Base-by-base conservation (phyloP, 2,329 filamentous ascomycete genomes). In the Cladosporium sp. region DNA sequence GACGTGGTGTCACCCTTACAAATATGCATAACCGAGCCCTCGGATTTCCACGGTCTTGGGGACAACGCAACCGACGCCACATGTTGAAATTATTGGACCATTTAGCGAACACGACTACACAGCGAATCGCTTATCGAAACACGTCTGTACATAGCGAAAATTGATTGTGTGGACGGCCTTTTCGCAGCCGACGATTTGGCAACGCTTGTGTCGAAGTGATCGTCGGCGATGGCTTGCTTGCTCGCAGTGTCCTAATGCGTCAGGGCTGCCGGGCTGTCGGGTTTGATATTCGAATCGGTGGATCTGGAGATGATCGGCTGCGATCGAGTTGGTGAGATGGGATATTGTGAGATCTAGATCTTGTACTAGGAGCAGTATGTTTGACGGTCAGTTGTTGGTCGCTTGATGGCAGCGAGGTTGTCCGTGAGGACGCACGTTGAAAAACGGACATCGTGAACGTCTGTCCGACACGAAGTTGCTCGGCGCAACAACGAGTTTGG, bases 11-110 rank as follows among this genome's bases (percentile, higher is more conserved):
- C 59, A 52, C 59, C n/a, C 41, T 51, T 32, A 51, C 30, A 36
- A 44, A 49, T 52, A 52, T 62, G 59, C 38, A 26, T 51, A 51
- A 49, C 55, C 55, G 32, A 41, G n/a, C 6, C 6, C 34, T 58
- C 55, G 55, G 55, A 58, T 58, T 58, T 58, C 11, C 55, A 14
- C 55, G 55, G 55, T 34, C n/a, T 21, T 28, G 55, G 34, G n/a
- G 34, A 36, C 11, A 30, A 58, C 55, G 21, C 21, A 34, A 14
- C 55, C n/a, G 55, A 41, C 52, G 52, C 52, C 52, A 36, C 55
- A 32, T 8, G 3, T 47, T 0, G 1, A 12, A 47, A 21, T 3
- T 12, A 47, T 47, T 24, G 41, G 41, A 21, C 11, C 41, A 4
- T 47, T 15, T 47, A 47, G 41, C 41, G n/a, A 47, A 12, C n/a